These are phyloP conservation scores for Datura wrightii DNA, from an alignment of 257 asterid genomes.

Conservation along the genomic window DNA sequence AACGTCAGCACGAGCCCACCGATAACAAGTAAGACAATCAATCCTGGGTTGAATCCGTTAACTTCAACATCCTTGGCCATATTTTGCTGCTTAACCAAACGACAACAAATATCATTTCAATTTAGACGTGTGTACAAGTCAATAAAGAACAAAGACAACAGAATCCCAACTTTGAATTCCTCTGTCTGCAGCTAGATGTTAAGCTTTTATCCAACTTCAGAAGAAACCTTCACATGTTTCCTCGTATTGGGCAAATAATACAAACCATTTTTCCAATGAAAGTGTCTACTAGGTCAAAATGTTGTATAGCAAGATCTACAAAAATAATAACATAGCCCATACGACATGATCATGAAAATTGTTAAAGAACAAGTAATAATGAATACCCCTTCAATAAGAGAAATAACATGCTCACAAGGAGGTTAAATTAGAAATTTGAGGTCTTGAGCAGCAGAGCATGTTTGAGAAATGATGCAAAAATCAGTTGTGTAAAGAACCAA, in stretches of 20 bases:
- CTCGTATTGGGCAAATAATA: neutral
- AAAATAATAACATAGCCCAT: neutral
- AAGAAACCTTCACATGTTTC: neutral
- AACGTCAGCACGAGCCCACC: constrained; percentile 70
- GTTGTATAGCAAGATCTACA: neutral
- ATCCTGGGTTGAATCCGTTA: constrained; percentile 79
- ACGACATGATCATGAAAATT: neutral
- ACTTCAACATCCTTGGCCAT: constrained; percentile 53
- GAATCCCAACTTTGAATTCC: neutral
- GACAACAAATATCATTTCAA: constrained; percentile 20
- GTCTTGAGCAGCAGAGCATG: neutral
- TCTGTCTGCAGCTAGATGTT: neutral
- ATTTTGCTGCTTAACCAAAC: constrained; percentile 53
- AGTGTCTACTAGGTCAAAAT: neutral
- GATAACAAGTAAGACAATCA: constrained; percentile 72
- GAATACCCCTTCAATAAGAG: neutral
- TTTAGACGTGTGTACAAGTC: neutral
- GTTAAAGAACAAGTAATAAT: neutral
- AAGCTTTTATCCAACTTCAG: constrained; percentile 23
- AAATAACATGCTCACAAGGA: neutral
- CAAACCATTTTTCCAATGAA: neutral
- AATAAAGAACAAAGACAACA: neutral
- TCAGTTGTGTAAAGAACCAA: neutral
- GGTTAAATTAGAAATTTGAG: neutral
- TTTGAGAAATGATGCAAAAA: neutral